These are phyloP conservation scores for Macrotyloma uniflorum DNA, from an alignment of 306 rosid species.

Conservation along the genomic window DNA sequence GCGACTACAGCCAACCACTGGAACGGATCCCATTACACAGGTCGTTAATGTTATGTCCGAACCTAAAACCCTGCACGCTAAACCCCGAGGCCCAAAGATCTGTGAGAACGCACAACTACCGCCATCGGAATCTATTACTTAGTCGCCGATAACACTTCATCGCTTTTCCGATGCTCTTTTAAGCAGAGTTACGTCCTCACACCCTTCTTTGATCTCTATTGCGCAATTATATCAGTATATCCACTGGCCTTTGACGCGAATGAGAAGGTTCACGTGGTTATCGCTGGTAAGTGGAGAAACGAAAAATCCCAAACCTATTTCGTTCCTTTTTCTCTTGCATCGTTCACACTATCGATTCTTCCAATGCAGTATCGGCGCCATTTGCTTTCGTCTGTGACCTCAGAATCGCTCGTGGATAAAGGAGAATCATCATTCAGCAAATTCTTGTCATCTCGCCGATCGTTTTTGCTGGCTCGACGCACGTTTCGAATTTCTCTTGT, in stretches of 20 bases:
- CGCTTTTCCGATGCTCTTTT: background rate
- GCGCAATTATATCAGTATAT: background rate
- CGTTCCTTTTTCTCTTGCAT: background rate
- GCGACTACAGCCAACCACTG: background rate
- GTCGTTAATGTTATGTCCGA: background rate
- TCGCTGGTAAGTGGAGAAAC: conserved; percentile 55
- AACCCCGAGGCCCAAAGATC: conserved; percentile 36
- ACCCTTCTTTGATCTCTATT: background rate
- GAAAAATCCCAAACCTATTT: background rate
- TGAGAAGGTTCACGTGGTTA: conserved; percentile 66
- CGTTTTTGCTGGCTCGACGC: conserved; percentile 53
- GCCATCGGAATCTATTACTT: conserved; percentile 11
- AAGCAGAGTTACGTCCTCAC: background rate
- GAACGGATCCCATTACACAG: background rate
- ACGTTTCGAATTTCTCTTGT: background rate
- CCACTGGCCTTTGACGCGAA: conserved; percentile 16
- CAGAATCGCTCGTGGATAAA: conserved; percentile 39
- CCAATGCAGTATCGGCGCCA: conserved; percentile 66
- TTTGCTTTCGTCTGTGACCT: conserved; percentile 52
- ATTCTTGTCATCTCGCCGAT: conserved; percentile 42
- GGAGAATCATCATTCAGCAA: conserved; percentile 33
- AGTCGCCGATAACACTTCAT: background rate
- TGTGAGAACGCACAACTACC: background rate
- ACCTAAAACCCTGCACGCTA: conserved; percentile 17
- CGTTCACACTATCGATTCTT: background rate